Base-by-base conservation (phyloP, 805 yeast genomes). In the Starmerella bombicola region DNA sequence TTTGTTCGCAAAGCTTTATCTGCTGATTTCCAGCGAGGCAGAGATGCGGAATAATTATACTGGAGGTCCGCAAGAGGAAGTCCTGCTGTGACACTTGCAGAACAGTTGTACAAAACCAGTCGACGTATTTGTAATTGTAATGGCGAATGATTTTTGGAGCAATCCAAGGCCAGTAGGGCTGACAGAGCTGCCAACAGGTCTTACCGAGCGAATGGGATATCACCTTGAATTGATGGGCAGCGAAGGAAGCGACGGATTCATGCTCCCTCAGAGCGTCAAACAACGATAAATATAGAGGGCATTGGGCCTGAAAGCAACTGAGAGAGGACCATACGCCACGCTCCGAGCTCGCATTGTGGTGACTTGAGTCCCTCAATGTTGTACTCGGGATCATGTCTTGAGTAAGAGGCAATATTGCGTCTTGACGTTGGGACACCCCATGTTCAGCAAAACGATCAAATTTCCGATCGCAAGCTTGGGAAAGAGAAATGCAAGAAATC, bases 171-270 rank as follows among this genome's bases (percentile, higher is more conserved):
- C 91, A 68, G 46, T 74, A 81, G 0, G 95, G 94, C 6, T 81
- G 74, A 17, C 84, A 63, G 12, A 88, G 60, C 55, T 80, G 82
- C 73, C 88, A 85, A 0, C 93, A 78, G 0, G 94, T 73, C 26
- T 71, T 61, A 1, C 65, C 59, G 49, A 73, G 71, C 1, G 73
- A 64, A 15, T 61, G 52, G 0, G 95, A 78, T 10, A 80, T 67
- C 25, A 68, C 61, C 18, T 72, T 61, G 3, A 88, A 61, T 41
- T 74, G 73, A 53, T 76, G 78, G 47, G 76, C 74, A 0, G 84
- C 84, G 50, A 80, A 63, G 50, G 82, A 74, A 1, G 76, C 17
- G 3, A 71, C 46, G 74, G 76, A 51, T 78, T 79, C 38, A 73
- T 74, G 55, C 77, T 77, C 3, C 65, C 53, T 15, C 79, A 80